These are phyloP conservation scores for Trifolium subterraneum DNA, from an alignment of 306 rosid species.

Conservation along the genomic window DNA sequence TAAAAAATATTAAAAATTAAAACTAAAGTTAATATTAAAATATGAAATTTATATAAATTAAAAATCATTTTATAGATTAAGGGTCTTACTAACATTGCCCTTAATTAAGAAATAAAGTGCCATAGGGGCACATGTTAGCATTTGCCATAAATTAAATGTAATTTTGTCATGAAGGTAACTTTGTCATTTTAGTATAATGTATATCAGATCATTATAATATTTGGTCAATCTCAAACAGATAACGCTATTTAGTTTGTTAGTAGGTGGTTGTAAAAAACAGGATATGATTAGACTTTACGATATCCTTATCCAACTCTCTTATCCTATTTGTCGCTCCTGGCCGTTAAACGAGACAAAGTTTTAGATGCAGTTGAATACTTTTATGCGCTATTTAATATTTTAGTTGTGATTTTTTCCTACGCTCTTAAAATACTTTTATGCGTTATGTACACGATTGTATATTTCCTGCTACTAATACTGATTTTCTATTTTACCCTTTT, in stretches of 20 bases:
- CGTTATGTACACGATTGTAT: conserved; percentile 13
- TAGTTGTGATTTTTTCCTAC: neutral
- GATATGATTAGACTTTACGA: neutral
- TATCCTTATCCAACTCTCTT: neutral
- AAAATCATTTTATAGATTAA: no score
- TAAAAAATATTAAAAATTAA: no score
- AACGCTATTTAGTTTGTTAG: neutral
- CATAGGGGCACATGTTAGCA: no score
- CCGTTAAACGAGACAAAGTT: neutral
- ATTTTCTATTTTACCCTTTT: conserved; percentile 4
- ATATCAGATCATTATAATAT: no score
- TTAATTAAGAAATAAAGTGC: no score
- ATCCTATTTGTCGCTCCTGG: neutral
- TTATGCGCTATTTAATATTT: neutral
- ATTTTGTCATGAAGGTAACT: neutral
- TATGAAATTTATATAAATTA: no score
- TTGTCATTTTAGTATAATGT: neutral
- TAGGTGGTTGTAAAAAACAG: neutral
- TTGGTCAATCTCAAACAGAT: neutral
- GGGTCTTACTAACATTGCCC: no score
- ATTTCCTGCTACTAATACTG: conserved; percentile 21
- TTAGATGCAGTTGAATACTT: neutral
- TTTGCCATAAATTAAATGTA: no score
- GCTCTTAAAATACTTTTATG: neutral
- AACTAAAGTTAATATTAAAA: neutral